A percentile compares a stretch with the other conserved stretches of the same genome.
phyloP scores from a whole-genome alignment of 2,329 filamentous ascomycete species.

The Oidium heveae region DNA sequence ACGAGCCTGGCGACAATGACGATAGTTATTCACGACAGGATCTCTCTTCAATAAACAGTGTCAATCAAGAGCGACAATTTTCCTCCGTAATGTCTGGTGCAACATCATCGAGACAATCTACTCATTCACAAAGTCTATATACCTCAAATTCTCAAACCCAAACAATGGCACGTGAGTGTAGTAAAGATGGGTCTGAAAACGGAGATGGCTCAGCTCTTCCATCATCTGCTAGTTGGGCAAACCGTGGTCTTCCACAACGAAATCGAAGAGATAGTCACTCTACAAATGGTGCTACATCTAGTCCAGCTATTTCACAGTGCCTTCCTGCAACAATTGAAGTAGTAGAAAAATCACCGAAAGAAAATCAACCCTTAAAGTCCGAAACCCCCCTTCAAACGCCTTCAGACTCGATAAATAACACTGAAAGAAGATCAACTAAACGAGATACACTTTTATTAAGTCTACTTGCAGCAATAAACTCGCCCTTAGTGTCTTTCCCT shows the following conservation, averaged over 20 bases:
- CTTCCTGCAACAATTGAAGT: conserved; percentile 27
- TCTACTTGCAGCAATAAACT: conserved; percentile 21
- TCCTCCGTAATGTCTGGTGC: conserved; percentile 25
- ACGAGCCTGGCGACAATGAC: conserved; percentile 93
- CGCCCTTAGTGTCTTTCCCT: conserved; percentile 22
- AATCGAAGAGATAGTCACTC: conserved; percentile 55
- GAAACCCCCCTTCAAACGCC: not conserved
- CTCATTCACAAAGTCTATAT: conserved; percentile 14
- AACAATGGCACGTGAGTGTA: conserved; percentile 50
- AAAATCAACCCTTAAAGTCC: conserved; percentile 2
- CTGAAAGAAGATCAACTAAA: conserved; percentile 5
- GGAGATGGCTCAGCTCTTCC: conserved; percentile 78
- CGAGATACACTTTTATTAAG: conserved; percentile 14
- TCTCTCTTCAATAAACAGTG: conserved; percentile 79
- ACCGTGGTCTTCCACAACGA: conserved; percentile 34
- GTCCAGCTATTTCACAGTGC: conserved; percentile 44
- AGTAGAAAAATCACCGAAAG: conserved; percentile 17
- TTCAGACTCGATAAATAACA: not conserved
- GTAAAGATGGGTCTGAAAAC: conserved; percentile 48
- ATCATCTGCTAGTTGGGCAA: conserved; percentile 82
- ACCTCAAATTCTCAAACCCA: conserved; percentile 20
- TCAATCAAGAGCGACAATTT: conserved; percentile 49
- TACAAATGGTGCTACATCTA: conserved; percentile 58
- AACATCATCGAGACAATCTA: conserved; percentile 25
- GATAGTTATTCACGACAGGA: conserved; percentile 92